Base-by-base conservation (phyloP, 345 rosid genomes). In the Combretum micranthum region DNA sequence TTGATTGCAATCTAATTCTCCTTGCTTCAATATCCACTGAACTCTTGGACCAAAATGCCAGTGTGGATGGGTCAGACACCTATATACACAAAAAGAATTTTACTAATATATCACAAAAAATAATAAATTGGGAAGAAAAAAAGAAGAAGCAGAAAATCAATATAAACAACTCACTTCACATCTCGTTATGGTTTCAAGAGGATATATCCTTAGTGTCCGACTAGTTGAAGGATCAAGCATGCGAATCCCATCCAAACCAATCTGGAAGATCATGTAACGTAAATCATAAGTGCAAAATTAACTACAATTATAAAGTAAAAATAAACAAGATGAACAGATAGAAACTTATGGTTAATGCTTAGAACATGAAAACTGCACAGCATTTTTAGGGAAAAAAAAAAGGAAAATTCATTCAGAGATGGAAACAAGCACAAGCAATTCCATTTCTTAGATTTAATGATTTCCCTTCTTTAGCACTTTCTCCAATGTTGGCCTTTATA, bases 41-140 rank as follows among this genome's bases (percentile, higher is more conserved):
- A 65, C 90, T 94, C 81, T 94, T 94, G 47, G 97, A 90, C 99
- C 97, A 94, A 70, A 94, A 84, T 44, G 97, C 96, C 50, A 94
- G 69, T 51, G 83, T 94, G 16, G 97, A 90, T 10, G 97, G 79
- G 72, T 94, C 96, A 0, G 70, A 67, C 63, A 79, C 75, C 99
- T 94, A 75, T 15, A 55, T 14, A 0, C 39, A 15, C 44, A 57
- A 39, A 60, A 53, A 59, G 47, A 10, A 52, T 20, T 13, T 7
- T 50, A 2, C 3, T 14, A 20, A n/a, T 14, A 20, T 57, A 44
- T 46, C 53, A 55, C 8, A 22, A 53, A 18, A 21, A 23, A 46
- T 9, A 45, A 61, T 25, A 17, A n/a, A n/a, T n/a, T n/a, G n/a
- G 39, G 44, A 53, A 47, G 21, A 49, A 57, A 59, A 25, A 67